Conservation (phyloP, 2,329 filamentous ascomycete genomes). For the Microcera coccophila region DNA sequence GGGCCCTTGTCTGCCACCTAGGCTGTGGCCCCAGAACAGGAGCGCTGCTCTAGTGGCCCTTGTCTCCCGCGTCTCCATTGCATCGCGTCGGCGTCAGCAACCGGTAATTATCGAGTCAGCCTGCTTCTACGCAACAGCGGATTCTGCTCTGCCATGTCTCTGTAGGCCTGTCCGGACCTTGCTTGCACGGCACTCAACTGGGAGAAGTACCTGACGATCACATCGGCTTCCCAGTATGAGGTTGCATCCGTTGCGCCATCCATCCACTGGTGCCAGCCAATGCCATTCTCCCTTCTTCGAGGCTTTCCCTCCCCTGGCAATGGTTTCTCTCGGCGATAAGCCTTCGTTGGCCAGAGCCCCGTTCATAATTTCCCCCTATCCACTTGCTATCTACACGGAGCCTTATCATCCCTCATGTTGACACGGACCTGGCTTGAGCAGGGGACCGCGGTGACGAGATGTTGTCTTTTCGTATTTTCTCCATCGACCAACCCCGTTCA, state of each 20-base stretch:
- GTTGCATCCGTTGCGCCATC: conserved; percentile 7
- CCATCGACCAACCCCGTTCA: conserved; percentile 2
- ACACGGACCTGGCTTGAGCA: conserved; percentile 7
- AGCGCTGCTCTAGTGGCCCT: not conserved
- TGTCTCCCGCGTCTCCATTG: too few relatives aligned
- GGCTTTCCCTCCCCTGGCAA: not conserved
- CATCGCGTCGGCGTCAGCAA: not conserved
- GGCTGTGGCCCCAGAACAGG: not conserved
- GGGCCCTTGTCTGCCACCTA: too few relatives aligned
- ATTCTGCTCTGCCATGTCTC: too few relatives aligned
- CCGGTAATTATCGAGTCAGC: not conserved
- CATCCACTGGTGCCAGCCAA: conserved; percentile 1
- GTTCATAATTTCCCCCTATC: conserved; percentile 21
- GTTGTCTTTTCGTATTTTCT: conserved; percentile 12
- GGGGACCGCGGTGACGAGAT: conserved; percentile 2
- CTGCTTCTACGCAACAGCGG: too few relatives aligned
- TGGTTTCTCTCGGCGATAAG: conserved; percentile 14
- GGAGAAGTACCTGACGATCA: not conserved
- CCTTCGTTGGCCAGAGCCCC: conserved; percentile 4
- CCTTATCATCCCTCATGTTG: conserved; percentile 17
- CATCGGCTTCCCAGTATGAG: not conserved
- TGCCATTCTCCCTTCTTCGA: not conserved
- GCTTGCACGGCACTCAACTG: not conserved
- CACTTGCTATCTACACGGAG: conserved; percentile 9
- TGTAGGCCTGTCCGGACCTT: too few relatives aligned